These are phyloP conservation scores for Neopestalotiopsis rosae DNA, from an alignment of 2,329 filamentous ascomycete species.

Conservation along the genomic window DNA sequence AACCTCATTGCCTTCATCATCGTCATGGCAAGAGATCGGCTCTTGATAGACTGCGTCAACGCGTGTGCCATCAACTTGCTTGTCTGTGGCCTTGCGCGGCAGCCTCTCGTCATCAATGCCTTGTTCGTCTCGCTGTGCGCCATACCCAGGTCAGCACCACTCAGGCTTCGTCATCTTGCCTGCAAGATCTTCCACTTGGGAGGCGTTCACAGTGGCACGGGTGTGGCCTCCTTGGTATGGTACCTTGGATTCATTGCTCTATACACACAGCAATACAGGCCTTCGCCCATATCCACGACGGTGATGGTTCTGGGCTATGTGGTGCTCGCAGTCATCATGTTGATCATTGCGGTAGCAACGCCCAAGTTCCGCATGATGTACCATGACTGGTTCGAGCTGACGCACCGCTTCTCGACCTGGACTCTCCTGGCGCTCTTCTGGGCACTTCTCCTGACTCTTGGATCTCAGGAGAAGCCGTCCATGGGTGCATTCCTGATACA, in stretches of 20 bases:
- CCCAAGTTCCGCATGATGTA: constrained; percentile 65
- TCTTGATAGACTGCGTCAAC: constrained; percentile 24
- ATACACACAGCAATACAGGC: constrained; percentile 3
- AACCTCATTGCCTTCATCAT: constrained; percentile 13
- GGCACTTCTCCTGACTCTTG: background rate
- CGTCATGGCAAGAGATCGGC: constrained; percentile 6
- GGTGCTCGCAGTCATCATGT: background rate
- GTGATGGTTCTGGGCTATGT: constrained; percentile 55
- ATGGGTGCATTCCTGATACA: constrained; percentile 33
- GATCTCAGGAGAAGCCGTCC: background rate
- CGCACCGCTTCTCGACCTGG: constrained; percentile 78
- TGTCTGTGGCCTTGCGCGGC: constrained; percentile 56
- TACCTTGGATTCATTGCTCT: constrained; percentile 39
- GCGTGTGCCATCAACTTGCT: constrained; percentile 56
- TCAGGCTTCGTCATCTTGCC: constrained; percentile 52
- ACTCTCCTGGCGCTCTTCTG: constrained; percentile 4
- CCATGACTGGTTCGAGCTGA: constrained; percentile 74
- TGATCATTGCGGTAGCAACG: constrained; percentile 65
- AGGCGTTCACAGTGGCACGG: constrained; percentile 56
- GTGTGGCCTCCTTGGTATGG: constrained; percentile 56
- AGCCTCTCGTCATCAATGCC: constrained; percentile 59
- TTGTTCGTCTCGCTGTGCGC: constrained; percentile 53
- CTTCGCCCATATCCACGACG: constrained; percentile 55
- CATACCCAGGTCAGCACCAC: constrained; percentile 50
- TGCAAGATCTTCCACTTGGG: constrained; percentile 61